phyloP scores from a whole-genome alignment of 2,329 filamentous ascomycete species.

The Bipolaris bicolor region DNA sequence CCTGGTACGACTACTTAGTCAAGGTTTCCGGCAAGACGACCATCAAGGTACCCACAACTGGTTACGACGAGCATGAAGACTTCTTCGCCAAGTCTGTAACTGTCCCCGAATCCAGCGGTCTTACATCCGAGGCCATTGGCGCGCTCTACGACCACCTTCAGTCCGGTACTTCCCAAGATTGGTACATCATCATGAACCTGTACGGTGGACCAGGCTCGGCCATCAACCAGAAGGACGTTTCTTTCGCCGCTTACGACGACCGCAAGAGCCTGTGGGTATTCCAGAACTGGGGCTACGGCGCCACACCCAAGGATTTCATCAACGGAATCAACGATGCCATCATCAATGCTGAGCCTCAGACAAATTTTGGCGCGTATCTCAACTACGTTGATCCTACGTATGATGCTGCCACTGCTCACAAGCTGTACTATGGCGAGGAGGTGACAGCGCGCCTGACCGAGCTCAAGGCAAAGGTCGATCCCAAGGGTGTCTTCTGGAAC shows the following conservation, averaged over 20 bases:
- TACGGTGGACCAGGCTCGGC: constrained; percentile 47
- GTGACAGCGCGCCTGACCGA: constrained; percentile 43
- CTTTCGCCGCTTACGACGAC: constrained; percentile 46
- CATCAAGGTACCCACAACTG: constrained; percentile 39
- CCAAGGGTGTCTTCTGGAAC: constrained; percentile 48
- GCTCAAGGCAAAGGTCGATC: constrained; percentile 52
- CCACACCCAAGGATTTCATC: constrained; percentile 44
- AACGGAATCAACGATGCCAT: constrained; percentile 53
- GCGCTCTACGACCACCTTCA: constrained; percentile 44
- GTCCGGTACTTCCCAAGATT: constrained; percentile 26
- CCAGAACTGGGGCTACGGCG: constrained; percentile 45
- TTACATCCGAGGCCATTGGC: constrained; percentile 35
- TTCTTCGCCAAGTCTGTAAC: constrained; percentile 52
- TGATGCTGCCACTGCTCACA: constrained; percentile 55
- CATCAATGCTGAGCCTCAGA: constrained; percentile 45
- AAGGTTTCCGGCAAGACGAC: constrained; percentile 46
- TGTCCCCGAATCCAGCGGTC: constrained; percentile 45
- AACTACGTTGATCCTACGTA: constrained; percentile 62
- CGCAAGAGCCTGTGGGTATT: constrained; percentile 48
- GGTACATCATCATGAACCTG: constrained; percentile 49
- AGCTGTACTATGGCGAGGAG: constrained; percentile 56
- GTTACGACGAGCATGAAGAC: constrained; percentile 48
- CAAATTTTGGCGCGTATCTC: constrained; percentile 57
- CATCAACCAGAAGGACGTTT: constrained; percentile 44
- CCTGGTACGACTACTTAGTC: constrained; percentile 51